Conservation (phyloP, 331 rosid species). For the Spiraea crenata region DNA sequence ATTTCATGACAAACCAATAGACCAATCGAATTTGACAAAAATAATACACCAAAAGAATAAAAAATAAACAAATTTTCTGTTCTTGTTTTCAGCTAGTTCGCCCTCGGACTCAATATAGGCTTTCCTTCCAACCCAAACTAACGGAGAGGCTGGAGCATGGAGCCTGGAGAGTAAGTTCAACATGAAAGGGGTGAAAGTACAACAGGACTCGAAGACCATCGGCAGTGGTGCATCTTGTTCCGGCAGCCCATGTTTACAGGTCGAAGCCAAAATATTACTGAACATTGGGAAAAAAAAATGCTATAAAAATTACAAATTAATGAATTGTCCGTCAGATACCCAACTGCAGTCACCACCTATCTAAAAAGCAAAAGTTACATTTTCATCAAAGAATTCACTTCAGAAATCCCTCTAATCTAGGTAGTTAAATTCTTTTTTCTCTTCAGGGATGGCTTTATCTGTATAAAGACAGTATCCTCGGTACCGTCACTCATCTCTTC, state of each 20-base stretch:
- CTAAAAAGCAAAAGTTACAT: conserved; percentile 27
- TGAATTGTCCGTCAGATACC: conserved; percentile 21
- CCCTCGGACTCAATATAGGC: too few species aligned
- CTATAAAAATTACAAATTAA: conserved; percentile 9
- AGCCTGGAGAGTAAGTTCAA: neutral
- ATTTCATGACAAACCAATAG: conserved; percentile 10
- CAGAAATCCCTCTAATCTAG: conserved; percentile 15
- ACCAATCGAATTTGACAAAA: neutral
- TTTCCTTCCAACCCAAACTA: too few species aligned
- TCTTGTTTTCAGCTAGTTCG: too few species aligned
- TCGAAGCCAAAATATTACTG: neutral
- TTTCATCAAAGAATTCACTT: conserved; percentile 29
- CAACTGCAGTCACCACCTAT: conserved; percentile 23
- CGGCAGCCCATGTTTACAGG: neutral
- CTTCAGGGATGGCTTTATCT: conserved; percentile 24
- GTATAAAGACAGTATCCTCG: conserved; percentile 35
- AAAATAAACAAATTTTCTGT: neutral
- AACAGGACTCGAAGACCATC: neutral
- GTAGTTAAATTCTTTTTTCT: conserved; percentile 13
- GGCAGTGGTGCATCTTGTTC: neutral
- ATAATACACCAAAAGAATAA: neutral
- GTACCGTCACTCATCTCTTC: conserved; percentile 31
- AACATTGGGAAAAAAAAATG: neutral
- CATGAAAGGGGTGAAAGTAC: neutral
- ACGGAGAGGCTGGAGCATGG: too few species aligned